Conservation (phyloP, 2,329 filamentous ascomycete species). For the Ilyonectria destructans region DNA sequence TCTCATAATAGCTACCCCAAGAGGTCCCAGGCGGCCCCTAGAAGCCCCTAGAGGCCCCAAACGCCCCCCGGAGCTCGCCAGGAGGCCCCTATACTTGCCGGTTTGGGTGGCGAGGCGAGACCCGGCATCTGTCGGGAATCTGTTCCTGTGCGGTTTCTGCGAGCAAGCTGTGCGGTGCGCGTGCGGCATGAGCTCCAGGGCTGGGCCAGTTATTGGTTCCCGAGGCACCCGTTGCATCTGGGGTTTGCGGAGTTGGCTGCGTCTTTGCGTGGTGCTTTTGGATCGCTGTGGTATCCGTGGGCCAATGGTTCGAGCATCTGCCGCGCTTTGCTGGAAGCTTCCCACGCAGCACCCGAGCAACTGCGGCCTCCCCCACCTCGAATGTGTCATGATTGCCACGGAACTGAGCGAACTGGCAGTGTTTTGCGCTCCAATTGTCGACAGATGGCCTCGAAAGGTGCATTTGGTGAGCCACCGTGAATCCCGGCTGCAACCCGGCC, state of each 20-base stretch:
- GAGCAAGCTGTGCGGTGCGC: conserved; percentile 2
- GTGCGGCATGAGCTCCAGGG: conserved; percentile 14
- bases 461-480: conserved; percentile 14
- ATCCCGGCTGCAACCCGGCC: conserved; percentile 33
- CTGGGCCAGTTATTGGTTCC: conserved; percentile 12
- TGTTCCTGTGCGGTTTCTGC: conserved; percentile 36
- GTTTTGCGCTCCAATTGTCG: conserved; percentile 28
- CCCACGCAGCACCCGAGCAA: conserved; percentile 2
- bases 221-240: conserved; percentile 17
- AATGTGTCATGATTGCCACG: conserved; percentile 35
- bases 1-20: conserved; percentile 20
- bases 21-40: background rate
- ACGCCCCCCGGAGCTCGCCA: background rate
- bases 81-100: conserved; percentile 34
- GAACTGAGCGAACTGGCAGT: background rate
- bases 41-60: background rate
- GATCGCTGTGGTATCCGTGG: conserved; percentile 21
- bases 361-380: conserved; percentile 15
- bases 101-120: conserved; percentile 34
- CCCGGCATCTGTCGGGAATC: conserved; percentile 45
- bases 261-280: conserved; percentile 9
- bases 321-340: conserved; percentile 25
- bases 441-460: conserved; percentile 11
- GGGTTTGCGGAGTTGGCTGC: conserved; percentile 30
- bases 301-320: conserved; percentile 20